Conservation (phyloP, 1,284 basidiomycete species). For the Ganoderma resinaceum region DNA sequence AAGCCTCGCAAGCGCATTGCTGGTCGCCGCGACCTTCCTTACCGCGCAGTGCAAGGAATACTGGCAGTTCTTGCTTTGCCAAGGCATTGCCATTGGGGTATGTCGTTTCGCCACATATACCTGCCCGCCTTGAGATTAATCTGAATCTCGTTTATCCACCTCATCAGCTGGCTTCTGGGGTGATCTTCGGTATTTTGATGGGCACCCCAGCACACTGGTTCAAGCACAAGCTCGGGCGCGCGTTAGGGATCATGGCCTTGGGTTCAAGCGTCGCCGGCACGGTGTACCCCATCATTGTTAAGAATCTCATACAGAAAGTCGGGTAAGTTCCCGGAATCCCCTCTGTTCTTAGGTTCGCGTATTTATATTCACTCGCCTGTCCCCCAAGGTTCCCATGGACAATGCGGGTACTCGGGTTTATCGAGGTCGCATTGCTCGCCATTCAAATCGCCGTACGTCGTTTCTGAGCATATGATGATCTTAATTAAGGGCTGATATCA, state of each 20-base stretch:
- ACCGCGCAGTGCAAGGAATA: slow-evolving; percentile 56
- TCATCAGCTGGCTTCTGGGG: slow-evolving; percentile 42
- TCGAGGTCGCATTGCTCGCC: slow-evolving; percentile 51
- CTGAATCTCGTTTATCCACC: too few relatives aligned
- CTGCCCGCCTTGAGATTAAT: too few relatives aligned
- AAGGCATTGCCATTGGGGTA: slow-evolving; percentile 54
- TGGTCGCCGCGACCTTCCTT: slow-evolving; percentile 55
- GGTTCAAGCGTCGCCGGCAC: slow-evolving; percentile 54
- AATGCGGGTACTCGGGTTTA: slow-evolving; percentile 64
- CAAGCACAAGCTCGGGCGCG: slow-evolving; percentile 46
- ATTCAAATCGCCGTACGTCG: slow-evolving; percentile 48
- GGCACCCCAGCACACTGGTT: slow-evolving; percentile 58
- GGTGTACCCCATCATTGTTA: slow-evolving; percentile 49
- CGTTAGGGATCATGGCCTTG: slow-evolving; percentile 49
- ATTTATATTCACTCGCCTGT: not conserved
- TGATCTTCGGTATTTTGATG: slow-evolving; percentile 54
- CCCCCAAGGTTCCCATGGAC: slow-evolving; percentile 62
- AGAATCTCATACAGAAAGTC: slow-evolving; percentile 46
- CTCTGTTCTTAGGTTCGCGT: not conserved
- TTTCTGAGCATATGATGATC: slow-evolving; percentile 28
- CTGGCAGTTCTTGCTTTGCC: slow-evolving; percentile 60
- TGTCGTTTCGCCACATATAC: slow-evolving; percentile 20
- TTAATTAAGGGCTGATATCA: slow-evolving; percentile 31
- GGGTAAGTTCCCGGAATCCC: slow-evolving; percentile 35
- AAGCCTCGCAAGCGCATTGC: slow-evolving; percentile 38